Evolutionary conservation across 2,329 filamentous ascomycete species (phyloP).

Genomic region (Chaetothyriales sp.): DNA sequence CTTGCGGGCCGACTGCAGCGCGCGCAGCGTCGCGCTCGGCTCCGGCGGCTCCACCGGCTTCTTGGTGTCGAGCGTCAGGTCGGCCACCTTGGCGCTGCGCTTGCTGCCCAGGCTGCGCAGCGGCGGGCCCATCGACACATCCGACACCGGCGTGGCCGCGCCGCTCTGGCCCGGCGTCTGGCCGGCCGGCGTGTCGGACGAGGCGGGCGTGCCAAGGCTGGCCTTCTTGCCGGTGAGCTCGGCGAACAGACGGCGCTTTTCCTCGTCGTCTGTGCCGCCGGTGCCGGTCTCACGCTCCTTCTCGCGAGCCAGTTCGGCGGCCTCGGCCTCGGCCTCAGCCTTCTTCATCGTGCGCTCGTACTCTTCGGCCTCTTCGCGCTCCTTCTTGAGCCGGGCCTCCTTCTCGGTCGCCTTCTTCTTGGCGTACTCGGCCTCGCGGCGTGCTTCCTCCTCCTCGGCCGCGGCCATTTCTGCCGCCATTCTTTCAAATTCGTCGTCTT

Average conservation of each 20-base stretch:
- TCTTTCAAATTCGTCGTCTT: constrained; percentile 34
- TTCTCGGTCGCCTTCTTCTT: constrained; percentile 72
- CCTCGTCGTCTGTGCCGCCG: constrained; percentile 20
- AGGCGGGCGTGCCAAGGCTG: constrained; percentile 14
- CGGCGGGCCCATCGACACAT: constrained; percentile 34
- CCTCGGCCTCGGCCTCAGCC: constrained; percentile 36
- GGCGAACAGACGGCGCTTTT: constrained; percentile 28
- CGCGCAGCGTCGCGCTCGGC: constrained; percentile 84
- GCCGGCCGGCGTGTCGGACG: constrained; percentile 20
- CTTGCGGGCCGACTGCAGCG: constrained; percentile 82
- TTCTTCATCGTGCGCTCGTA: constrained; percentile 37
- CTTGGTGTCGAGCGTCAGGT: constrained; percentile 76
- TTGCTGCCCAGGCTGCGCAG: constrained; percentile 49
- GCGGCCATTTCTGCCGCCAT: constrained; percentile 36
- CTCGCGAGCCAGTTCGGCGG: constrained; percentile 30
- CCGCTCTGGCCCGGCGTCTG: constrained; percentile 31
- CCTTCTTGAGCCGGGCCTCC: constrained; percentile 33
- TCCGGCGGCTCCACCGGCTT: constrained; percentile 82
- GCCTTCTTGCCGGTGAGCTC: constrained; percentile 31
- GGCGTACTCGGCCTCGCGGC: constrained; percentile 36
- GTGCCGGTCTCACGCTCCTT: constrained; percentile 26
- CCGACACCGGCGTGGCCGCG: constrained; percentile 33
- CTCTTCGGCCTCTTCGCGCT: constrained; percentile 31
- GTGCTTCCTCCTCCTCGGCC: constrained; percentile 33
- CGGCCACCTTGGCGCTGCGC: constrained; percentile 60